phyloP scores from a whole-genome alignment of 805 yeast species.

The Starmera dryadoides region DNA sequence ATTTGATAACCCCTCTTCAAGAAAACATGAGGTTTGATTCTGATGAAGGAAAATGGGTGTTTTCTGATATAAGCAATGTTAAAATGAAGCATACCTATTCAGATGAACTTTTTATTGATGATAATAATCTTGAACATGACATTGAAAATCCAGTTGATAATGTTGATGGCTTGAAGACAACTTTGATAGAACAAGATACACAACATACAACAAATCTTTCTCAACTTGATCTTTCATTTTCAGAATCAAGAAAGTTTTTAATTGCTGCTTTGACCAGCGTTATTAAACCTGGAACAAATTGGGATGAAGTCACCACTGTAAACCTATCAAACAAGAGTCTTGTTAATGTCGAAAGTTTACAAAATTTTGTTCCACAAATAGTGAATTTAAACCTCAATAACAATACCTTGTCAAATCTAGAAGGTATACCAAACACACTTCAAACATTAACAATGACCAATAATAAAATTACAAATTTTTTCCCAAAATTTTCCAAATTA shows the following conservation, averaged over 20 bases:
- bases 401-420: slow-evolving; percentile 15
- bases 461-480: slow-evolving; percentile 15
- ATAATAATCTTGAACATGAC: not conserved
- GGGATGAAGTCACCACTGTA: slow-evolving; percentile 33
- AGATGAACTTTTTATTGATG: not conserved
- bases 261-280: slow-evolving; percentile 35
- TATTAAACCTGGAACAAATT: slow-evolving; percentile 25
- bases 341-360: slow-evolving; percentile 31
- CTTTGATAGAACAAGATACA: slow-evolving; percentile 8
- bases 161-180: slow-evolving; percentile 5
- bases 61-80: not conserved
- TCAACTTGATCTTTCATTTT: slow-evolving; percentile 36
- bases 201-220: slow-evolving; percentile 33
- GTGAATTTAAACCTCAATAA: slow-evolving; percentile 5
- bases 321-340: slow-evolving; percentile 26
- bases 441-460: slow-evolving; percentile 6
- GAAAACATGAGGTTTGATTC: slow-evolving; percentile 16
- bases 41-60: slow-evolving; percentile 12
- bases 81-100: not conserved
- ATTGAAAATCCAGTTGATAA: not conserved
- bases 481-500: slow-evolving; percentile 9
- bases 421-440: slow-evolving; percentile 14
- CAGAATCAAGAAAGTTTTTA: slow-evolving; percentile 33
- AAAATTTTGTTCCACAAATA: slow-evolving; percentile 32
- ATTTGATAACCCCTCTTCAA: slow-evolving; percentile 17